Conservation (phyloP, 768 basidiomycete species). For the Aureoboletus auriporus region DNA sequence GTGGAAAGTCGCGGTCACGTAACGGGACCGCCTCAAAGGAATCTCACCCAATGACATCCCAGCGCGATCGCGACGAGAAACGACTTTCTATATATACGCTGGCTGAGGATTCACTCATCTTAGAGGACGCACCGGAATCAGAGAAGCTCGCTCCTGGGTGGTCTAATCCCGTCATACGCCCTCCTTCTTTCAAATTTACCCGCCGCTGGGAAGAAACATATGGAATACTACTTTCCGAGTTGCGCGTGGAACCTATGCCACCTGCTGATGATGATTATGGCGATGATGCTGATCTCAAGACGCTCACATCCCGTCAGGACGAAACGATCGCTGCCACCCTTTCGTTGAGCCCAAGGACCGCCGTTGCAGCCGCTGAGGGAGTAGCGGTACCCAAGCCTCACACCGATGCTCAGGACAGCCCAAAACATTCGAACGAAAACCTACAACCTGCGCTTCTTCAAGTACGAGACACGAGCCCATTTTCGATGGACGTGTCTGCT, state of each 20-base stretch:
- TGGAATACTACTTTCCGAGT: constrained; percentile 20
- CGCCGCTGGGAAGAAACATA: constrained; percentile 2
- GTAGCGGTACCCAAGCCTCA: constrained; percentile 2
- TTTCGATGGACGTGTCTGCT: constrained; percentile 39
- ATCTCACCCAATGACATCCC: constrained; percentile 21
- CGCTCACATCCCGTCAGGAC: constrained; percentile 27
- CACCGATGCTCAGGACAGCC: constrained; percentile 4
- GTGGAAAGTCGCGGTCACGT: constrained; percentile 14
- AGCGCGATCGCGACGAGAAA: constrained; percentile 26
- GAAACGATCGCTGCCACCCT: constrained; percentile 40
- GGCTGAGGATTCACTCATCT: constrained; percentile 13
- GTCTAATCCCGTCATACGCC: constrained; percentile 21
- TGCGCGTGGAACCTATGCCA: constrained; percentile 11
- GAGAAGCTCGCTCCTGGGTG: constrained; percentile 33
- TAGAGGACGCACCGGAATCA: constrained; percentile 23
- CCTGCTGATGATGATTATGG: constrained; percentile 15
- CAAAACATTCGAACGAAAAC: constrained; percentile 1
- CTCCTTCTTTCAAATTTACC: constrained; percentile 10
- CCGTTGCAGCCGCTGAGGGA: constrained; percentile 11
- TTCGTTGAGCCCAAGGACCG: constrained; percentile 44
- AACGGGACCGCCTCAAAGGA: constrained; percentile 11
- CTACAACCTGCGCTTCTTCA: constrained; percentile 26
- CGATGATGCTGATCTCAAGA: constrained; percentile 30
- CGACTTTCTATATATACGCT: constrained; percentile 23
- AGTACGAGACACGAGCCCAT: constrained; percentile 43